Conservation (phyloP, 345 rosid species). For the Melaleuca quinquenervia region DNA sequence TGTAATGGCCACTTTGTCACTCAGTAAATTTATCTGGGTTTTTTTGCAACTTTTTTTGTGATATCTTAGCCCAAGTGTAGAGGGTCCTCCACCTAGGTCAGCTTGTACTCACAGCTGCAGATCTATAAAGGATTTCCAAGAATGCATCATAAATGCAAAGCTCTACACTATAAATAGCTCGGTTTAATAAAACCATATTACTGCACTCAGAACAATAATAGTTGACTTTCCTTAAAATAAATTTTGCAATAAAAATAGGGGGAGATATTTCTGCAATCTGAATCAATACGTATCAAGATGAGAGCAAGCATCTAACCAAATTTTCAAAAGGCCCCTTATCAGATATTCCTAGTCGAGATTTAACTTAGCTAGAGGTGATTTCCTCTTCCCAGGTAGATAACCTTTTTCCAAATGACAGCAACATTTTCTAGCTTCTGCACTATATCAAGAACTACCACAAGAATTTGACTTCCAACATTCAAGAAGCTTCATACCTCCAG, state of each 20-base stretch:
- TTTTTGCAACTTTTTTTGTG: background rate
- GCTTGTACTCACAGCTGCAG: background rate
- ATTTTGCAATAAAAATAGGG: background rate
- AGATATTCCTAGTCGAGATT: background rate
- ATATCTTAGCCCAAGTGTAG: background rate
- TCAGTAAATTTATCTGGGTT: background rate
- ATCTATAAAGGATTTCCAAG: background rate
- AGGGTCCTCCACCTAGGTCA: background rate
- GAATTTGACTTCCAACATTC: background rate
- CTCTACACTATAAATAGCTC: background rate
- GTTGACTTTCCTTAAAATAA: background rate
- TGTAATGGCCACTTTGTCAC: background rate
- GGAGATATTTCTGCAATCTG: background rate
- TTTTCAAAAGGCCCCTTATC: background rate
- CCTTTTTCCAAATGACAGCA: background rate
- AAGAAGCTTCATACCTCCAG: slow-evolving; percentile 45
- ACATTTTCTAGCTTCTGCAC: background rate
- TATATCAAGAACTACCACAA: background rate
- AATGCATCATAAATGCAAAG: background rate
- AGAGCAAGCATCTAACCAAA: background rate
- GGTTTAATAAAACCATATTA: background rate
- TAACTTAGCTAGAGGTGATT: background rate
- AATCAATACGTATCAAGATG: background rate
- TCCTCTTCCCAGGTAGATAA: background rate
- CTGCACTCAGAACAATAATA: background rate